Evolutionary conservation across 108 stramenopile genomes (phyloP).

Genomic region (Nannochloropsis gaditana): DNA sequence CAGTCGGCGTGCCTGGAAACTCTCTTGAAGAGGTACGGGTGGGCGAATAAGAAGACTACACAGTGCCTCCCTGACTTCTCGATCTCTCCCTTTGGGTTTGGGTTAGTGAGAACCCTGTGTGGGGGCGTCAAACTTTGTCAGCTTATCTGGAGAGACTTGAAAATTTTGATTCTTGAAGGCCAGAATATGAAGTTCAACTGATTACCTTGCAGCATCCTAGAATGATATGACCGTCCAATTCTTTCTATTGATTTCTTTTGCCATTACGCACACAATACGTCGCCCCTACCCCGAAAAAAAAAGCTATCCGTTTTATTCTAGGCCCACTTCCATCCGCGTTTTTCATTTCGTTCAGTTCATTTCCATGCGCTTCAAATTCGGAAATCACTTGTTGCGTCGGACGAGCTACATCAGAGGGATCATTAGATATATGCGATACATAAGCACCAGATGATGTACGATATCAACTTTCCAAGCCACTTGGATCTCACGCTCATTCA

Average conservation of each 20-base stretch:
- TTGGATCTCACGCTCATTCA: no score
- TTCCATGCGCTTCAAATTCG: neutral
- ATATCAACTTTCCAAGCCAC: no score
- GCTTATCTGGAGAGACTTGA: neutral
- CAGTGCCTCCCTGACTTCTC: neutral
- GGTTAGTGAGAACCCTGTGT: neutral
- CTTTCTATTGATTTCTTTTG: no score
- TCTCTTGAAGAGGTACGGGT: conserved; percentile 32
- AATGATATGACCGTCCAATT: no score
- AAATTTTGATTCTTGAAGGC: no score
- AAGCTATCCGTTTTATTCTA: neutral
- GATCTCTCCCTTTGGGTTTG: neutral
- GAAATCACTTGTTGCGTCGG: neutral
- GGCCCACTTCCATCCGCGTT: neutral
- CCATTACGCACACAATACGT: no score
- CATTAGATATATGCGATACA: no score
- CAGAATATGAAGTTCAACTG: no score
- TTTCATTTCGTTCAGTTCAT: neutral
- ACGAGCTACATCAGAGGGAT: no score
- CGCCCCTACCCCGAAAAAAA: no score
- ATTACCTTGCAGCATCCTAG: no score
- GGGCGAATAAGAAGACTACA: conserved; percentile 19
- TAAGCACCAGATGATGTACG: no score
- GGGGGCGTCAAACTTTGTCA: neutral
- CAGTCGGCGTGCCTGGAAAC: conserved; percentile 35